Evolutionary conservation across 371 early-diverging fungal genomes (phyloP).

Genomic region (Mortierella sp.): DNA sequence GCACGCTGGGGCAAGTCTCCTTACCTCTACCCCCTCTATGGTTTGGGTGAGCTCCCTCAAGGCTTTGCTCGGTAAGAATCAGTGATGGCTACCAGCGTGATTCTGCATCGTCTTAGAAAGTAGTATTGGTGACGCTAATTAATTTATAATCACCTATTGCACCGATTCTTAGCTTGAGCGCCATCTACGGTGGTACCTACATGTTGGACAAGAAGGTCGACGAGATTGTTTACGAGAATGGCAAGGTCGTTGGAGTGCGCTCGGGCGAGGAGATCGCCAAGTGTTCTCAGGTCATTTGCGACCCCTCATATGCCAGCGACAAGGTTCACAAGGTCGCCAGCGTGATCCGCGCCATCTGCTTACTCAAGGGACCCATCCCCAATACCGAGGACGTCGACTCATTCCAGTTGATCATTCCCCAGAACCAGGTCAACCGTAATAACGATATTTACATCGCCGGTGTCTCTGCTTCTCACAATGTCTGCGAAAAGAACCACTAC

Average conservation of each 20-base stretch:
- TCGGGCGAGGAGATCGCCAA: slow-evolving; percentile 88
- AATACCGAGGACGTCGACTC: slow-evolving; percentile 91
- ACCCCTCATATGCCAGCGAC: slow-evolving; percentile 92
- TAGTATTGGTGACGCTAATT: neutral
- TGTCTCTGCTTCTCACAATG: slow-evolving; percentile 90
- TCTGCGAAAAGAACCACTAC: slow-evolving; percentile 89
- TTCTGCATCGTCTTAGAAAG: neutral
- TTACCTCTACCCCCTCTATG: slow-evolving; percentile 99
- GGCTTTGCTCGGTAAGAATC: slow-evolving; percentile 94
- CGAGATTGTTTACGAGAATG: slow-evolving; percentile 89
- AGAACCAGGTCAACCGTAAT: slow-evolving; percentile 92
- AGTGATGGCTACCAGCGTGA: neutral
- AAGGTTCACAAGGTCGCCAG: slow-evolving; percentile 83
- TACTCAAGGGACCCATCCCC: slow-evolving; percentile 94
- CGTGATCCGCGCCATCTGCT: slow-evolving; percentile 97
- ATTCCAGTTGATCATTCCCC: slow-evolving; percentile 96
- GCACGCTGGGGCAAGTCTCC: slow-evolving; percentile 98
- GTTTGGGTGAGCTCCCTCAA: slow-evolving; percentile 99
- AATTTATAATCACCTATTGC: neutral
- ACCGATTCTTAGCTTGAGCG: slow-evolving; percentile 74
- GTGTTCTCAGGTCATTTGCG: slow-evolving; percentile 92
- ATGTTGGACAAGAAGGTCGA: slow-evolving; percentile 96
- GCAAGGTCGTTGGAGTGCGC: slow-evolving; percentile 90
- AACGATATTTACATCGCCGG: slow-evolving; percentile 97
- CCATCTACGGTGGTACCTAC: slow-evolving; percentile 98